Evolutionary conservation across 805 yeast genomes (phyloP), one percentile per base, ranked within the genome.

Genomic region (Lipomyces yamadae): DNA sequence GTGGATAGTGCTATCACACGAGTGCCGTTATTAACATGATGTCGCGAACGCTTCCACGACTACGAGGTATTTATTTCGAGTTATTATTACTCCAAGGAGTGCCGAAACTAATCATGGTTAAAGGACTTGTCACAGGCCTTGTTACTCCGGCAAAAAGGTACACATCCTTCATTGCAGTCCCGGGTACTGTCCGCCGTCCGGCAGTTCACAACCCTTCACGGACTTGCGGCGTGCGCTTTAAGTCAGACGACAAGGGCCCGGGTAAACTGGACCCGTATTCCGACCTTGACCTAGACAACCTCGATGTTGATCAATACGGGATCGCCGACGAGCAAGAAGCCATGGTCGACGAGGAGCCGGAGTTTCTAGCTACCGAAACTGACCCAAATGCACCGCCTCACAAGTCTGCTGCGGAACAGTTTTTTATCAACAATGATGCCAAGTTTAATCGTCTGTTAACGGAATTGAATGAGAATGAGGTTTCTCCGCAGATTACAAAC

Each of bases 331-430:
- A 29, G 42, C 60, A 63, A 54, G 70, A 67, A 30, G 70, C 70
- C 32, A 68, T 56, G 48, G 68, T 67, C 13, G 70, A 64, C 34
- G 70, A 67, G 35, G 70, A 67, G n/a, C 59, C 66, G 13, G 54
- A 61, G 61, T 67, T 67, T 58, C 59, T 63, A 10, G 45, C 60
- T 8, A 60, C 63, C 7, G 66, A 64, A 34, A 50, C 55, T 13
- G 59, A 48, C 29, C 63, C 61, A 5, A 29, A 18, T 10, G 57
- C 34, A 15, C 18, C 58, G 18, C 58, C 50, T 5, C 54, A 39
- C 13, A 52, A 30, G 30, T 37, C 58, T 39, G 54, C 11, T 11
- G 61, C 52, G 32, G 66, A 65, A 58, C 58, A 35, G 15, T 8
- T 39, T 11, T 65, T 54, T 58, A 37, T 59, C 48, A 34, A 29